phyloP scores from a whole-genome alignment of 2,329 filamentous ascomycete genomes.

The Teratosphaeria gauchensis region DNA sequence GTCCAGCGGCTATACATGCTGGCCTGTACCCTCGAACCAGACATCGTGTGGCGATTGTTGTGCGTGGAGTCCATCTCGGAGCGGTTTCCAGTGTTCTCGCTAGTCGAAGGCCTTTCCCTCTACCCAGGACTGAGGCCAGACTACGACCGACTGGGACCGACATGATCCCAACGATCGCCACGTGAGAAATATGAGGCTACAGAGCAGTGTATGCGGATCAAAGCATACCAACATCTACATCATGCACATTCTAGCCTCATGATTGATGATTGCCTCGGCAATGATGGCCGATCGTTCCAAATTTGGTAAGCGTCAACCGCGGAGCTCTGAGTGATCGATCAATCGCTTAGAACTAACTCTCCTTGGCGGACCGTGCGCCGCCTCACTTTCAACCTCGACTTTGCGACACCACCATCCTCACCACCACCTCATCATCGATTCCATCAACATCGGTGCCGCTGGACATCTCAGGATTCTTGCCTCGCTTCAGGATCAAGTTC shows the following conservation, averaged over 20 bases:
- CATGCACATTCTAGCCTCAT: not conserved
- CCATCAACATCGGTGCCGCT: not conserved
- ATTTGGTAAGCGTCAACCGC: not conserved
- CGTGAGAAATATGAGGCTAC: not conserved
- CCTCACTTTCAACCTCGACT: not conserved
- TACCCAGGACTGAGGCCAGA: not conserved
- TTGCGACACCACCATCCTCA: not conserved
- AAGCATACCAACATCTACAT: not conserved
- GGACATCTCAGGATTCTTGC: constrained; percentile 1
- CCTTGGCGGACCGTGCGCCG: not conserved
- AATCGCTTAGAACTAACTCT: not conserved
- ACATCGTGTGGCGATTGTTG: constrained; percentile 14
- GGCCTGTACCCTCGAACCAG: constrained; percentile 20
- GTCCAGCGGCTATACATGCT: constrained; percentile 25
- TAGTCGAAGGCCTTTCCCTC: not conserved
- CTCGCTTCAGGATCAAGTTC: not conserved
- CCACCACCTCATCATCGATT: constrained; percentile 1
- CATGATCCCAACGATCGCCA: not conserved
- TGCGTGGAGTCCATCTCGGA: constrained; percentile 3
- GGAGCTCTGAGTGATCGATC: not conserved
- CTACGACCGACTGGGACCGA: not conserved
- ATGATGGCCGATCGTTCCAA: not conserved
- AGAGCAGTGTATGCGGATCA: not conserved
- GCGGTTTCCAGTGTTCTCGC: not conserved
- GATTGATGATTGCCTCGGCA: not conserved